Evolutionary conservation across 306 rosid species (phyloP).

Genomic region (Mimosa bimucronata): DNA sequence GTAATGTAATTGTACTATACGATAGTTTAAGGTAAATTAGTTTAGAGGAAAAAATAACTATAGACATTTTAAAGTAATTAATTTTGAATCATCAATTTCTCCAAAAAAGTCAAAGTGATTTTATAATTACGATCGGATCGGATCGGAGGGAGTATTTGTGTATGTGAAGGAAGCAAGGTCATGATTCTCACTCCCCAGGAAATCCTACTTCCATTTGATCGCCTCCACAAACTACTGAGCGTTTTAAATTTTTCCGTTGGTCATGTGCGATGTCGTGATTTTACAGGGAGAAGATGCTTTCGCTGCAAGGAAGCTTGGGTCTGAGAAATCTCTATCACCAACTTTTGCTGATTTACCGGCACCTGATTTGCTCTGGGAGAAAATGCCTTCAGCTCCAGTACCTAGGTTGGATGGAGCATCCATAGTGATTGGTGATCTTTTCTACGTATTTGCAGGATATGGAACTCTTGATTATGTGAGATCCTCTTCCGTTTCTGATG

Average conservation of each 20-base stretch:
- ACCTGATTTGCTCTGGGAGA: constrained; percentile 78
- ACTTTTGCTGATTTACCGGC: constrained; percentile 86
- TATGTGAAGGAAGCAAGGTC: background rate
- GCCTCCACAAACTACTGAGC: background rate
- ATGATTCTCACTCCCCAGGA: background rate
- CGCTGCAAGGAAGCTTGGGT: constrained; percentile 22
- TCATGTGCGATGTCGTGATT: constrained; percentile 7
- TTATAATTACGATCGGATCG: no score
- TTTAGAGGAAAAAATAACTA: no score
- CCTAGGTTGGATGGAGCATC: constrained; percentile 89
- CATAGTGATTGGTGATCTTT: constrained; percentile 64
- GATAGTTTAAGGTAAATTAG: no score
- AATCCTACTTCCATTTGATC: background rate
- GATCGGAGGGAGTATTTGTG: no score
- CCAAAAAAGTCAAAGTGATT: no score
- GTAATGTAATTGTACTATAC: no score
- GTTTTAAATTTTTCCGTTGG: background rate
- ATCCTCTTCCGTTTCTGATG: background rate
- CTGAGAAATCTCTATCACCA: constrained; percentile 52
- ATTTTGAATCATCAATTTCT: no score
- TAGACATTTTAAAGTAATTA: no score
- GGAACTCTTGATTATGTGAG: constrained; percentile 72
- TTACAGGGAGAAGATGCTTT: constrained; percentile 41
- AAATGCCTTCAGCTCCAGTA: constrained; percentile 80
- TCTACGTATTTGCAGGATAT: constrained; percentile 84